Evolutionary conservation across 1,284 basidiomycete species (phyloP).

Genomic region (Megacollybia platyphylla): DNA sequence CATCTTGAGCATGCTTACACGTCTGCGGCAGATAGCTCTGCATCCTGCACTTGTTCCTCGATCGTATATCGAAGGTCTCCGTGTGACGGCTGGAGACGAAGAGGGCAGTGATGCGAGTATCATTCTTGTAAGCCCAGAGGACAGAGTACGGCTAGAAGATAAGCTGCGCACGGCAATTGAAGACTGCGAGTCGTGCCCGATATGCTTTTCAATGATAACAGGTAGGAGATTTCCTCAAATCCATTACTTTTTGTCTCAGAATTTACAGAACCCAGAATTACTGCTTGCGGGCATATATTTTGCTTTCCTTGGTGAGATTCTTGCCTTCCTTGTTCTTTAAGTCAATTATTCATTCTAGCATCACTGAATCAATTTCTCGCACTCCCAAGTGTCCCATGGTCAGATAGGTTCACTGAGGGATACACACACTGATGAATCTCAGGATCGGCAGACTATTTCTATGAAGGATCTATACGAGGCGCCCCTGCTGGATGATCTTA

Average conservation of each 20-base stretch:
- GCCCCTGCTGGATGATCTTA: conserved; percentile 50
- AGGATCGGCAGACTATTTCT: conserved; percentile 63
- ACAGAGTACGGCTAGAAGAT: conserved; percentile 45
- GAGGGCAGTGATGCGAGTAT: conserved; percentile 12
- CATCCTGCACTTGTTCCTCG: conserved; percentile 70
- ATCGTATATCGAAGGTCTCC: conserved; percentile 64
- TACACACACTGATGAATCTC: conserved; percentile 5
- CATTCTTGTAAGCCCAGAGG: conserved; percentile 31
- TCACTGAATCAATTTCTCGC: conserved; percentile 51
- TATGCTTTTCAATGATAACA: conserved; percentile 56
- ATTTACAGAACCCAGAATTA: conserved; percentile 55
- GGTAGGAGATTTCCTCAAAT: no score
- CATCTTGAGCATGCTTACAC: conserved; percentile 73
- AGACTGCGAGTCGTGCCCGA: conserved; percentile 75
- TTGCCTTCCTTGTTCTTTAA: neutral
- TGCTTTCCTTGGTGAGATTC: conserved; percentile 54
- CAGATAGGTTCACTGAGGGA: neutral
- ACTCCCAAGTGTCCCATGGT: conserved; percentile 76
- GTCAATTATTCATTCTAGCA: conserved; percentile 24
- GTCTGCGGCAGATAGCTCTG: conserved; percentile 76
- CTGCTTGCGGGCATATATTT: conserved; percentile 67
- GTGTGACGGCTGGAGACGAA: conserved; percentile 21
- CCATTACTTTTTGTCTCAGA: no score
- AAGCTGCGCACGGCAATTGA: conserved; percentile 60
- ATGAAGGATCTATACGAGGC: conserved; percentile 56